Evolutionary conservation across 2,329 filamentous ascomycete genomes (phyloP).

Genomic region (Hirsutella minnesotensis): DNA sequence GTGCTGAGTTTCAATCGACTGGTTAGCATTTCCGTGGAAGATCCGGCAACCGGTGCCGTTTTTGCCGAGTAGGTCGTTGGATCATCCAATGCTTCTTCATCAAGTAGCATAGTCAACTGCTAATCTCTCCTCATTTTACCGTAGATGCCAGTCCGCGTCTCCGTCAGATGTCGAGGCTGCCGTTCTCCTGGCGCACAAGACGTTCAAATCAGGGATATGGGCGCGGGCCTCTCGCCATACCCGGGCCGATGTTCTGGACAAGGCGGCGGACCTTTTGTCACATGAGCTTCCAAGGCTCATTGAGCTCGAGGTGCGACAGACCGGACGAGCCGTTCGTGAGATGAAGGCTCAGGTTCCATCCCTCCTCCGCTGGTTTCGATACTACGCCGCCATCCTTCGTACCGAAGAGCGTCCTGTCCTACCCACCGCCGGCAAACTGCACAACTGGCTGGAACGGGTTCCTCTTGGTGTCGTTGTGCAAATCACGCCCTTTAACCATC

Average conservation of each 20-base stretch:
- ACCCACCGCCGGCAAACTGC: conserved; percentile 49
- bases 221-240: conserved; percentile 41
- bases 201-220: conserved; percentile 58
- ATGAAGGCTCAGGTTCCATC: conserved; percentile 59
- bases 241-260: conserved; percentile 52
- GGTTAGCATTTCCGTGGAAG: conserved; percentile 37
- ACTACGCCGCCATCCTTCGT: conserved; percentile 56
- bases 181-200: conserved; percentile 41
- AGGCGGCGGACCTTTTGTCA: conserved; percentile 41
- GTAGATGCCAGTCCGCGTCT: conserved; percentile 18
- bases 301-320: conserved; percentile 53
- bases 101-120: not conserved
- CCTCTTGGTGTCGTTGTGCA: conserved; percentile 46
- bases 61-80: conserved; percentile 33
- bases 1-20: not conserved
- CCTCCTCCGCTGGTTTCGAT: conserved; percentile 58
- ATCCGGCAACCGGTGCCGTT: conserved; percentile 39
- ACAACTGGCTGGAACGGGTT: conserved; percentile 42
- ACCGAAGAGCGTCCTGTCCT: conserved; percentile 55
- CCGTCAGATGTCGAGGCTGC: conserved; percentile 15
- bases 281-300: conserved; percentile 43
- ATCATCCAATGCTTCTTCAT: not conserved
- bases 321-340: conserved; percentile 55
- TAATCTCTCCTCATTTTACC: not conserved
- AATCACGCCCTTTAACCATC: conserved; percentile 48